Percentiles rank a stretch among this genome's conserved stretches.
These are phyloP conservation scores for Cutaneotrichosporon sp. DNA, from an alignment of 1,284 basidiomycete species.

Conservation along the genomic window DNA sequence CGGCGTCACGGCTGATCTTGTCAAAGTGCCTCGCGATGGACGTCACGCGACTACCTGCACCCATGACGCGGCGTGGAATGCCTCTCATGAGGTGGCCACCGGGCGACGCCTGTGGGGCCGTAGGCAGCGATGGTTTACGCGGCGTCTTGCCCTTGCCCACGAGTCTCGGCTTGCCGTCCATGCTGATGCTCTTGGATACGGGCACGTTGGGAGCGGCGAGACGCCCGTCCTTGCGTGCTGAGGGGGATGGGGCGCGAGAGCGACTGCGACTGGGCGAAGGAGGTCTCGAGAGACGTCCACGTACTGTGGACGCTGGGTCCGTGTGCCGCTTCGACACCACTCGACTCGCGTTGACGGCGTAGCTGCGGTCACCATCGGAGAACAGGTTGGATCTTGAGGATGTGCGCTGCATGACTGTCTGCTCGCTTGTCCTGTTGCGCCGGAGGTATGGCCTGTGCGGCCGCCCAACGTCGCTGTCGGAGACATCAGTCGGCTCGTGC, in stretches of 20 bases:
- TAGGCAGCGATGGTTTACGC: constrained; percentile 16
- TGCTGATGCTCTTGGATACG: constrained; percentile 18
- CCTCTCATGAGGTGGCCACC: constrained; percentile 13
- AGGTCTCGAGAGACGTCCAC: constrained; percentile 9
- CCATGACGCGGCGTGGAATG: constrained; percentile 31
- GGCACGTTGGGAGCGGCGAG: constrained; percentile 12
- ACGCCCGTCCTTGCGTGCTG: constrained; percentile 10
- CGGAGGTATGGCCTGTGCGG: constrained; percentile 15
- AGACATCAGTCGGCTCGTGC: constrained; percentile 29
- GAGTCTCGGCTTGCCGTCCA: constrained; percentile 37
- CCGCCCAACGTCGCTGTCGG: constrained; percentile 49
- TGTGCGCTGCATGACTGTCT: constrained; percentile 6
- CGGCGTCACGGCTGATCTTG: constrained; percentile 57
- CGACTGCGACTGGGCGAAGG: not conserved
- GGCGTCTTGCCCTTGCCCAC: constrained; percentile 47
- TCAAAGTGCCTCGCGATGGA: constrained; percentile 60
- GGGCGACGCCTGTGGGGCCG: constrained; percentile 3
- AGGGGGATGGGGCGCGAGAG: constrained; percentile 11
- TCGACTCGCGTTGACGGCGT: constrained; percentile 72
- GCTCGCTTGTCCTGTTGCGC: not conserved
- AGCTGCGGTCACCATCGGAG: constrained; percentile 84
- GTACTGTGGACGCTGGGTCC: not conserved
- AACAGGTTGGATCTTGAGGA: constrained; percentile 41
- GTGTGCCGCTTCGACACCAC: constrained; percentile 4
- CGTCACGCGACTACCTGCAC: constrained; percentile 53